Conservation (phyloP, 345 rosid species). For the Murraya paniculata region DNA sequence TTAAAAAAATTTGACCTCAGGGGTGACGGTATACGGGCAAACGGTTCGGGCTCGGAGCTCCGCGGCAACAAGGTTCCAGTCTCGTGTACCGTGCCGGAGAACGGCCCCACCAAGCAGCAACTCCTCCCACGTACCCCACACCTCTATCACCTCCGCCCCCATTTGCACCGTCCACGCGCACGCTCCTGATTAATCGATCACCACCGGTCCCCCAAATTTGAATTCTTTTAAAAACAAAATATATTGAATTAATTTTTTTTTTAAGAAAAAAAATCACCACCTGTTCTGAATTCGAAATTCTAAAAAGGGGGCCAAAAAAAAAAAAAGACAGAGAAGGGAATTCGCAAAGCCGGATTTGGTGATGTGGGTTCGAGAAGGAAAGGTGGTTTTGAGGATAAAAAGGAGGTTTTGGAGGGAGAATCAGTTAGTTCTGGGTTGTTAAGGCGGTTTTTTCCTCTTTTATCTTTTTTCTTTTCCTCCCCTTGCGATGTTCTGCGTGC, state of each 20-base stretch:
- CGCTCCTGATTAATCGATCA: not conserved
- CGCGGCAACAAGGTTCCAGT: slow-evolving; percentile 70
- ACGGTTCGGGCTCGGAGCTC: slow-evolving; percentile 73
- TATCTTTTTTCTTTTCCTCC: not conserved
- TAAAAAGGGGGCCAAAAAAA: not conserved
- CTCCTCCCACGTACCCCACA: slow-evolving; percentile 97
- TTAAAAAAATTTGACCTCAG: slow-evolving; percentile 49
- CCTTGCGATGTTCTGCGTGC: not conserved
- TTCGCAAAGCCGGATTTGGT: not conserved
- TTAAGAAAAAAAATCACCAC: not conserved
- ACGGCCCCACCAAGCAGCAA: slow-evolving; percentile 83
- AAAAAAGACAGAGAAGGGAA: not conserved
- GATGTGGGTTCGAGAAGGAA: not conserved
- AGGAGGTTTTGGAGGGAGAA: slow-evolving; percentile 27
- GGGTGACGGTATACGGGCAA: slow-evolving; percentile 49
- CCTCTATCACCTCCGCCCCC: slow-evolving; percentile 33
- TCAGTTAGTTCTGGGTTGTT: not conserved
- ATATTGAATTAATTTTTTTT: not conserved
- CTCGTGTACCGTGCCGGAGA: slow-evolving; percentile 77
- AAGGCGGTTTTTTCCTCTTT: not conserved
- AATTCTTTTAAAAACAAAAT: not conserved
- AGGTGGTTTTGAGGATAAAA: slow-evolving; percentile 9
- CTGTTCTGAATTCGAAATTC: not conserved
- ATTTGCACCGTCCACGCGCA: slow-evolving; percentile 19
- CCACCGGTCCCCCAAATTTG: not conserved